phyloP scores from a whole-genome alignment of 73 alveolate species.

The Paramecium pentaurelia region DNA sequence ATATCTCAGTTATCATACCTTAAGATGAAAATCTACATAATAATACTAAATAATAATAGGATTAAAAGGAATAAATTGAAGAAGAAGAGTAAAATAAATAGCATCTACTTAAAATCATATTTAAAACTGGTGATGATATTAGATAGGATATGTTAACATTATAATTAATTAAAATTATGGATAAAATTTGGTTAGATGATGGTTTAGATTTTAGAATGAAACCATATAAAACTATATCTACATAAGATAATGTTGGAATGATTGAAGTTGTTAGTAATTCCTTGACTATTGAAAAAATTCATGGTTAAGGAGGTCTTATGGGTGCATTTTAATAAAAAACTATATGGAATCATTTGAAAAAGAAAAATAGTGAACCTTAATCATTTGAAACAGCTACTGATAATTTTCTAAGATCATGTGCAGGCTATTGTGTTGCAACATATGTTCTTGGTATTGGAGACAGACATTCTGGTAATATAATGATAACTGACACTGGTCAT shows the following conservation, averaged over 20 bases:
- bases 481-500: constrained; percentile 90
- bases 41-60: not conserved
- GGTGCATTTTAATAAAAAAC: constrained; percentile 71
- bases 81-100: not conserved
- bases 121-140: constrained; percentile 94
- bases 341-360: constrained; percentile 64
- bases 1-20: not conserved
- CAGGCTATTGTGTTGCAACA: constrained; percentile 96
- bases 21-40: not conserved
- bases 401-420: constrained; percentile 86
- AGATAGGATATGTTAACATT: constrained; percentile 93
- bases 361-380: constrained; percentile 51
- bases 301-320: constrained; percentile 38
- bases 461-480: constrained; percentile 95
- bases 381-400: constrained; percentile 67
- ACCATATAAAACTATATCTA: constrained; percentile 88
- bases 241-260: constrained; percentile 92
- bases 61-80: not conserved
- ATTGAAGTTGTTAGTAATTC: constrained; percentile 90
- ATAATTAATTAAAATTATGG: constrained; percentile 91
- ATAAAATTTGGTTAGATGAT: constrained; percentile 93
- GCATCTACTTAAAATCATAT: not conserved
- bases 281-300: constrained; percentile 50
- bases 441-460: constrained; percentile 95
- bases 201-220: constrained; percentile 92